These are phyloP conservation scores for Coriaria nepalensis DNA, from an alignment of 306 rosid genomes.

Conservation along the genomic window DNA sequence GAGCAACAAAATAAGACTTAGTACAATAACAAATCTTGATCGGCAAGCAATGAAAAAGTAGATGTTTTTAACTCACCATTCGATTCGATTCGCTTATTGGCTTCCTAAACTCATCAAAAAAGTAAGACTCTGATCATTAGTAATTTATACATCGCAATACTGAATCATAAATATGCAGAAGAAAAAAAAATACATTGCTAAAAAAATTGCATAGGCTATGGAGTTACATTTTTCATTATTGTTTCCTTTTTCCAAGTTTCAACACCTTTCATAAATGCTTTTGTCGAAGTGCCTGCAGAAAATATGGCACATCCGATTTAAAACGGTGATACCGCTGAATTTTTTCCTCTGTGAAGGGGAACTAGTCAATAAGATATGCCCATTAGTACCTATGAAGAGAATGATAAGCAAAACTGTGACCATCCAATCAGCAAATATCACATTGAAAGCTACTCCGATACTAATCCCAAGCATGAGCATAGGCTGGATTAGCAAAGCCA, in stretches of 20 bases:
- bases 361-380: background rate
- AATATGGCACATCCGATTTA: background rate
- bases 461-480: conserved; percentile 98
- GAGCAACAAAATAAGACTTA: too few species aligned
- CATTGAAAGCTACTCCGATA: conserved; percentile 78
- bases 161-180: background rate
- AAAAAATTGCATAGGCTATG: background rate
- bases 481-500: conserved; percentile 85
- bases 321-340: conserved; percentile 3
- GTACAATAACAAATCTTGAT: too few species aligned
- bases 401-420: conserved; percentile 78
- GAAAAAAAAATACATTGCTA: background rate
- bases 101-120: conserved; percentile 38
- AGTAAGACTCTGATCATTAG: conserved; percentile 20
- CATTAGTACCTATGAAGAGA: conserved; percentile 63
- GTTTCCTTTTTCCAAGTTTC: conserved; percentile 94
- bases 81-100: conserved; percentile 30
- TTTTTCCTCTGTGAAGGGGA: conserved; percentile 35
- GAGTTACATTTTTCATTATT: conserved; percentile 48
- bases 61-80: conserved; percentile 29
- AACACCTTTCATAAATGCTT: conserved; percentile 75
- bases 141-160: background rate
- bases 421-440: conserved; percentile 92
- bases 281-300: conserved; percentile 61
- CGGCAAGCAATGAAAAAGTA: background rate